Evolutionary conservation across 805 yeast genomes (phyloP).

Genomic region (Metschnikowia gruessii): DNA sequence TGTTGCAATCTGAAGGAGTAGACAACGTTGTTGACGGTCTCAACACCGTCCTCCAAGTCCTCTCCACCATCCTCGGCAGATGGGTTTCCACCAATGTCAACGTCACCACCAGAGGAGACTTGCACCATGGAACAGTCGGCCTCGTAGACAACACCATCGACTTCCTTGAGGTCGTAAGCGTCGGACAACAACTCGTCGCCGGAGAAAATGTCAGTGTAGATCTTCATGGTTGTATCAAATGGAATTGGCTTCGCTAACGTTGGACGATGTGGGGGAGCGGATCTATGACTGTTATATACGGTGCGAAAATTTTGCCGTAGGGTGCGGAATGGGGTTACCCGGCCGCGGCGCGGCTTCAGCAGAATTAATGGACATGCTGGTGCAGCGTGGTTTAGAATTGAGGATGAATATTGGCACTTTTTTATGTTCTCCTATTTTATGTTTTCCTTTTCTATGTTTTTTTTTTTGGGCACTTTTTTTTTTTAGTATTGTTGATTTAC

Average conservation of each 20-base stretch:
- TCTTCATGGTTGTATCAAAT: slow-evolving; percentile 30
- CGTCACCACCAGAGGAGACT: slow-evolving; percentile 78
- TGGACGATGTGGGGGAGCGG: background rate
- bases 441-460: too few relatives aligned
- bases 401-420: too few relatives aligned
- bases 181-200: slow-evolving; percentile 96
- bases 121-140: slow-evolving; percentile 93
- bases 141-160: slow-evolving; percentile 91
- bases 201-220: slow-evolving; percentile 72
- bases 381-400: too few relatives aligned
- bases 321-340: slow-evolving; percentile 21
- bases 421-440: too few relatives aligned
- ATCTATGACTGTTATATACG: slow-evolving; percentile 13
- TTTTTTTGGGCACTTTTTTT: too few relatives aligned
- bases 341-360: slow-evolving; percentile 4
- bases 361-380: too few relatives aligned
- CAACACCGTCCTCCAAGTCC: slow-evolving; percentile 77
- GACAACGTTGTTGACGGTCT: slow-evolving; percentile 96
- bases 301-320: slow-evolving; percentile 12
- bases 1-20: slow-evolving; percentile 97
- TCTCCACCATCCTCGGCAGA: slow-evolving; percentile 95
- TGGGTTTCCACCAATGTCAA: slow-evolving; percentile 99
- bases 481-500: too few relatives aligned
- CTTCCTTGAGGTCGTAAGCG: slow-evolving; percentile 87
- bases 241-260: too few relatives aligned